Evolutionary conservation across 257 asterid species (phyloP).

Genomic region (Solanum dulcamara): DNA sequence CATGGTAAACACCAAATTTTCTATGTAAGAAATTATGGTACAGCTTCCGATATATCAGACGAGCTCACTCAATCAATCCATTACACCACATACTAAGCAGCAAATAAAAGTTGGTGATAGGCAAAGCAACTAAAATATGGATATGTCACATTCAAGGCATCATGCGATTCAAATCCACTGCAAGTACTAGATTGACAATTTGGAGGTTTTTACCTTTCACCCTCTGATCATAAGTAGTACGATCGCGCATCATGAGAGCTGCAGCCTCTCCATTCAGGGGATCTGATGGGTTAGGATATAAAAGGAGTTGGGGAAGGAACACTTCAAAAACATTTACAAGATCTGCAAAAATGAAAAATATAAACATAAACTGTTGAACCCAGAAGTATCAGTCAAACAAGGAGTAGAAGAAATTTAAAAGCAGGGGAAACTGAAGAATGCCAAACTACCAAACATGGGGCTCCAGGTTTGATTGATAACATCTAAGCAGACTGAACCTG

Average conservation of each 20-base stretch:
- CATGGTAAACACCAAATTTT: background rate
- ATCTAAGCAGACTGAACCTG: slow-evolving; percentile 89
- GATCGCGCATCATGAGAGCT: slow-evolving; percentile 85
- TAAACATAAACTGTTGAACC: background rate
- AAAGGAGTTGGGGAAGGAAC: slow-evolving; percentile 89
- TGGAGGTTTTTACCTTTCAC: slow-evolving; percentile 55
- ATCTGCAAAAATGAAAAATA: slow-evolving; percentile 32
- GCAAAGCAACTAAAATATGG: background rate
- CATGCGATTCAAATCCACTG: background rate
- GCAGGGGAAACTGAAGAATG: background rate
- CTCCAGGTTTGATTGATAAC: slow-evolving; percentile 96
- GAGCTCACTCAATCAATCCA: background rate
- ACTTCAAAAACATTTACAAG: slow-evolving; percentile 87
- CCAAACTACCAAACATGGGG: slow-evolving; percentile 75
- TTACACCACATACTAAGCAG: background rate
- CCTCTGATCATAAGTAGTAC: slow-evolving; percentile 48
- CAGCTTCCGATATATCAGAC: background rate
- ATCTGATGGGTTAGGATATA: slow-evolving; percentile 88
- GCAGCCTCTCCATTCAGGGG: slow-evolving; percentile 95
- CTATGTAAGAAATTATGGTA: background rate
- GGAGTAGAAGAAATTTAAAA: background rate
- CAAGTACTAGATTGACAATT: background rate
- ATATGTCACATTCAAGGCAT: background rate
- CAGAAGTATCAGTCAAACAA: background rate
- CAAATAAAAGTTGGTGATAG: background rate